Evolutionary conservation across 176 grass and related monocot species (phyloP).

Genomic region (Elymus sibiricus): DNA sequence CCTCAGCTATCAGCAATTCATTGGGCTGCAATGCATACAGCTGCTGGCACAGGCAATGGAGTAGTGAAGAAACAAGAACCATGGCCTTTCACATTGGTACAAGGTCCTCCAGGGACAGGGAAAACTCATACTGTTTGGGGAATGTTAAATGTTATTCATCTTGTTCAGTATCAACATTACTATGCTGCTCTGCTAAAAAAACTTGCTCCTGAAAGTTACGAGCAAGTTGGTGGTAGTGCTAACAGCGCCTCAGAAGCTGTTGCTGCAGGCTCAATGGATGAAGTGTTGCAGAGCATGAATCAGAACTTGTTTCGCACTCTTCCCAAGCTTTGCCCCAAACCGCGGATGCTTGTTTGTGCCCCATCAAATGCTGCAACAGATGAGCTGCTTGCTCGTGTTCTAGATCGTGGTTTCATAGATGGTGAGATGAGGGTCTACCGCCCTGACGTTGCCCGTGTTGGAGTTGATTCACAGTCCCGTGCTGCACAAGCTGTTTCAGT

Average conservation of each 20-base stretch:
- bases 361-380: conserved; percentile 97
- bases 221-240: conserved; percentile 53
- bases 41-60: conserved; percentile 67
- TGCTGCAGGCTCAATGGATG: conserved; percentile 83
- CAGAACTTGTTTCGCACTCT: conserved; percentile 87
- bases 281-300: conserved; percentile 94
- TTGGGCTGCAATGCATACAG: conserved; percentile 90
- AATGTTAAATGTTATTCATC: conserved; percentile 97
- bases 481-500: conserved; percentile 96
- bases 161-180: conserved; percentile 96
- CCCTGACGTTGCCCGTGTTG: conserved; percentile 92
- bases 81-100: conserved; percentile 93
- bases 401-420: conserved; percentile 96
- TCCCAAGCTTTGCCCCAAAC: conserved; percentile 96
- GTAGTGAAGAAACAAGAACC: conserved; percentile 77
- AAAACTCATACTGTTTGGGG: conserved; percentile 97
- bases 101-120: conserved; percentile 84
- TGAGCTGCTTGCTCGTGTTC: conserved; percentile 84
- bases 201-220: conserved; percentile 94
- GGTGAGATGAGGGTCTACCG: conserved; percentile 97
- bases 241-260: conserved; percentile 41
- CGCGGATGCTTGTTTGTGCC: conserved; percentile 93
- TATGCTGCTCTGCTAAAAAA: conserved; percentile 88
- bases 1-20: conserved; percentile 87
- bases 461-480: conserved; percentile 91